Evolutionary conservation across 768 basidiomycete species (phyloP), one percentile per base, ranked within the genome.

Genomic region (Mycena chlorophos): DNA sequence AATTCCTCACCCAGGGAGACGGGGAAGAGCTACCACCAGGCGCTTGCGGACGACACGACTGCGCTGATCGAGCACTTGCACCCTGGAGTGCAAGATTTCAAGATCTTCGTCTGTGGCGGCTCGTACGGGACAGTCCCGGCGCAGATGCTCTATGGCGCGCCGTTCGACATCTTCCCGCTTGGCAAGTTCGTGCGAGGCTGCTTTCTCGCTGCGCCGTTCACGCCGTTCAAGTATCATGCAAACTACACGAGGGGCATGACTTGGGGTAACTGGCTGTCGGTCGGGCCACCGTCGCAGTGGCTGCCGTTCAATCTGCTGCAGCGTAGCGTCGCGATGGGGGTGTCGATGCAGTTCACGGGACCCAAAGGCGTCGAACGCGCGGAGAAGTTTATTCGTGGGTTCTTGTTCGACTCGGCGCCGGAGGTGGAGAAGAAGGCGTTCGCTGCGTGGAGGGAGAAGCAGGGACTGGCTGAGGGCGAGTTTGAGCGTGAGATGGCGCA

Each of bases 41-140:
- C 73, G 22, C 66, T 85, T 52, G 70, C 71, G 28, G 56, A 68
- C 46, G 81, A 82, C 61, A 74, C 79, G 56, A 73, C 76, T 0
- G 67, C 73, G 13, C 69, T 85, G 39, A 71, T 85, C 37, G 65
- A 72, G 19, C 79, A 82, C 63, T 73, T 83, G 27, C 80, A 83
- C 58, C 79, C 82, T 0, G 63, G 73, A 20, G 65, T 65, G 0
- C 57, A 64, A 30, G 63, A 73, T 22, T 69, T 83, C 49, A 75
- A 69, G 57, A 70, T 83, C 38, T 84, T 81, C 69, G 55, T 86
- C 52, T 66, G 72, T 14, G 84, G 80, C 0, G 78, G 79, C 13
- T 82, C 82, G 2, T 83, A 77, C 59, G 85, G 84, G 19, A 80
- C 78, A 0, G 73, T 76, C 12, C 70, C 77, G 3, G 78, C 83